phyloP scores from a whole-genome alignment of 2,329 filamentous ascomycete genomes.

The Trichoderma polysporum region DNA sequence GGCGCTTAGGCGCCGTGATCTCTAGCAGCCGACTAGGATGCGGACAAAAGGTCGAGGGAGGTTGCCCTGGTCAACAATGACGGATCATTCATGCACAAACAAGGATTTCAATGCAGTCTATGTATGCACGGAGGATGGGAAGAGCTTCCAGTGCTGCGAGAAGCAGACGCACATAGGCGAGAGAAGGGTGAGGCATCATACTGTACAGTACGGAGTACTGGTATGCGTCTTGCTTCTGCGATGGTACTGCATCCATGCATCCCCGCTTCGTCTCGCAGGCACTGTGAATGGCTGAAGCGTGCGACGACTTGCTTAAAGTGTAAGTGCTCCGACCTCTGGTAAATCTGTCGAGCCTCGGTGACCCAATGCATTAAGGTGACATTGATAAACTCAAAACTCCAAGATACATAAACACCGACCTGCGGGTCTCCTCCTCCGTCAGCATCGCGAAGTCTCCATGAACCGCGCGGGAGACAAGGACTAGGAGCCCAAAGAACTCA shows the following conservation, averaged over 20 bases:
- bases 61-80: constrained; percentile 14
- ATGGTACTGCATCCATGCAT: not conserved
- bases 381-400: not conserved
- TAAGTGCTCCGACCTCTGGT: not conserved
- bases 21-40: constrained; percentile 18
- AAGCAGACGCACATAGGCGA: constrained; percentile 1
- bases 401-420: constrained; percentile 13
- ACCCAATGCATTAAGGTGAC: constrained; percentile 7
- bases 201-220: too few species aligned
- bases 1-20: constrained; percentile 32
- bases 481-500: not conserved
- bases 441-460: constrained; percentile 7
- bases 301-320: constrained; percentile 11
- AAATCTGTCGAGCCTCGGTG: constrained; percentile 8
- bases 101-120: constrained; percentile 3
- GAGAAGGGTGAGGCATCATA: not conserved
- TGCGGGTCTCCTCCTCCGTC: constrained; percentile 5
- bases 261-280: constrained; percentile 7
- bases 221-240: constrained; percentile 2
- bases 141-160: constrained; percentile 15
- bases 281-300: not conserved
- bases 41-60: not conserved
- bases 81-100: constrained; percentile 14
- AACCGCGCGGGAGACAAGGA: not conserved
- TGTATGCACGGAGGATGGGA: constrained; percentile 6